Evolutionary conservation across 2,329 filamentous ascomycete species (phyloP).

Genomic region (Bertia moriformis): DNA sequence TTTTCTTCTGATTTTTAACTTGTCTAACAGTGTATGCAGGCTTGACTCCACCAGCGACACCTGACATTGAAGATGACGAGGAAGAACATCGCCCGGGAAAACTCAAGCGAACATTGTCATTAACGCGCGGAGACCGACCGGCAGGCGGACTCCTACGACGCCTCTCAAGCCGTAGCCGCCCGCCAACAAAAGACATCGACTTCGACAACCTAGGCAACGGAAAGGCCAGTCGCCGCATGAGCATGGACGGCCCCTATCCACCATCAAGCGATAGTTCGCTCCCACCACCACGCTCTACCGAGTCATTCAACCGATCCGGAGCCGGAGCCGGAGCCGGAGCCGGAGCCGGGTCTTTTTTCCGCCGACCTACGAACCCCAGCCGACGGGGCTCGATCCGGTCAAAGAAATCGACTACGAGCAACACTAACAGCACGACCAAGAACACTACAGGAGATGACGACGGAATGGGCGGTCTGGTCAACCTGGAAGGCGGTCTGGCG

Average conservation of each 20-base stretch:
- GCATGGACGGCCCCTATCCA: background rate
- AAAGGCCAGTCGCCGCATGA: background rate
- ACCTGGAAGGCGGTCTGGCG: slow-evolving; percentile 72
- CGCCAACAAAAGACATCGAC: background rate
- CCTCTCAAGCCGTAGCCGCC: background rate
- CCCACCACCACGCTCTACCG: too few species aligned
- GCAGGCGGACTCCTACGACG: background rate
- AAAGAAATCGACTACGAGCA: slow-evolving; percentile 31
- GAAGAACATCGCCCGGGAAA: background rate
- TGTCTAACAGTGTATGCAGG: background rate
- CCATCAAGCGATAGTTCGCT: too few species aligned
- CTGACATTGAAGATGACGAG: background rate
- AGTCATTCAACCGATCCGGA: too few species aligned
- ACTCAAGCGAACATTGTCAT: background rate
- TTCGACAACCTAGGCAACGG: background rate
- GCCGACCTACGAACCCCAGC: slow-evolving; percentile 31
- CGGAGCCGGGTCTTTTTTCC: slow-evolving; percentile 15
- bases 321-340: background rate
- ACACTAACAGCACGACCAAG: slow-evolving; percentile 47
- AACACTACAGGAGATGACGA: slow-evolving; percentile 35
- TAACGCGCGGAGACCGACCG: background rate
- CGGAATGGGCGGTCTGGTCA: slow-evolving; percentile 35
- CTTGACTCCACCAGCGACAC: slow-evolving; percentile 41
- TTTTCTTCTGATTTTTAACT: background rate
- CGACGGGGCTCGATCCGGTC: slow-evolving; percentile 33